These are phyloP conservation scores for Boeremia exigua DNA, from an alignment of 2,329 filamentous ascomycete genomes.

Conservation along the genomic window DNA sequence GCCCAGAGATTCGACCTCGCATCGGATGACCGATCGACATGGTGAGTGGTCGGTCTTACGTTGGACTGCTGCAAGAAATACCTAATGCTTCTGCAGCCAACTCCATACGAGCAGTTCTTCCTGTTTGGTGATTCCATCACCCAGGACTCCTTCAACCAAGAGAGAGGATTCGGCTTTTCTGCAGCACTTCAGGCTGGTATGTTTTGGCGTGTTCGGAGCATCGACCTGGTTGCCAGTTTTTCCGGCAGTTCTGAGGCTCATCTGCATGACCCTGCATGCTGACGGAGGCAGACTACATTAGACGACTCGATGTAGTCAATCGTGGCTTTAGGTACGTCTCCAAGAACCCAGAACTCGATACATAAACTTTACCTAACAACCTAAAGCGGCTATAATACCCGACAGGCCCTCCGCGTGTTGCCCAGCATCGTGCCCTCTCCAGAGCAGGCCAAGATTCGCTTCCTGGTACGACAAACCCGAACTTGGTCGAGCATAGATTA, in stretches of 20 bases:
- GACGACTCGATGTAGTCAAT: conserved; percentile 85
- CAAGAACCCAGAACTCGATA: background rate
- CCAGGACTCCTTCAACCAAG: conserved; percentile 67
- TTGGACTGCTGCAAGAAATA: background rate
- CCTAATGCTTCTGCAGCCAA: conserved; percentile 26
- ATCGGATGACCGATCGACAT: conserved; percentile 9
- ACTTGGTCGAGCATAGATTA: conserved; percentile 1
- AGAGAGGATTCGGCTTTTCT: conserved; percentile 75
- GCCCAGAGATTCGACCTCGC: conserved; percentile 6
- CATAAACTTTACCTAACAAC: conserved; percentile 10
- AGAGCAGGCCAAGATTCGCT: conserved; percentile 65
- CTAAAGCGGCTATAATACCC: conserved; percentile 77
- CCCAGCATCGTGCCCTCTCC: conserved; percentile 74
- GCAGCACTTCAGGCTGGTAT: conserved; percentile 72
- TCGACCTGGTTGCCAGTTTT: background rate
- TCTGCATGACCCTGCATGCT: conserved; percentile 10
- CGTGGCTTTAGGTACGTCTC: conserved; percentile 71
- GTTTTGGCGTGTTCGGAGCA: conserved; percentile 30
- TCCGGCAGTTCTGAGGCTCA: conserved; percentile 5
- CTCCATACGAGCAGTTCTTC: conserved; percentile 59
- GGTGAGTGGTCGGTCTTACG: conserved; percentile 13
- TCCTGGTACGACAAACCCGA: conserved; percentile 59
- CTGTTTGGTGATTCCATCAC: conserved; percentile 92
- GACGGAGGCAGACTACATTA: conserved; percentile 68
- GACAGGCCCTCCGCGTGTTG: conserved; percentile 73